These are phyloP conservation scores for Exophiala calicioides DNA, from an alignment of 2,329 filamentous ascomycete species.

Conservation along the genomic window DNA sequence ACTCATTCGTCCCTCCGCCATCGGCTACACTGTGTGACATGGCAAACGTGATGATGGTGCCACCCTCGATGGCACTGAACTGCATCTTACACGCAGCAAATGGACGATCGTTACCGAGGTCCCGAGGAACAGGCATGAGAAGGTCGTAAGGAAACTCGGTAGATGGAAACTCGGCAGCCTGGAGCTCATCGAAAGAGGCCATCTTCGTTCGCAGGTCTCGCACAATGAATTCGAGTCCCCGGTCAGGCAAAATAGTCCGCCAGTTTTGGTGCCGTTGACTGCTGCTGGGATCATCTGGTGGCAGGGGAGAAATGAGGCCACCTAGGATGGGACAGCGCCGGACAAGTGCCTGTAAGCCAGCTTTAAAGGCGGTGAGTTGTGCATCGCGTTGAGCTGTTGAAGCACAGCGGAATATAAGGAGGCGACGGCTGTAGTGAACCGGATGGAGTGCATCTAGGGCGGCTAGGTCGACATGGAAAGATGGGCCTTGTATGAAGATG, in stretches of 20 bases:
- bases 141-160: constrained; percentile 1
- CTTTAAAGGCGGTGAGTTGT: constrained; percentile 10
- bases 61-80: constrained; percentile 9
- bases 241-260: constrained; percentile 7
- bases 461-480: constrained; percentile 8
- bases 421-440: constrained; percentile 14
- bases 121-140: constrained; percentile 10
- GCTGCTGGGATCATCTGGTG: not conserved
- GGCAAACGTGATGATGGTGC: constrained; percentile 10
- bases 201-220: constrained; percentile 2
- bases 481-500: not conserved
- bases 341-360: constrained; percentile 3
- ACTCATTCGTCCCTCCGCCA: constrained; percentile 6
- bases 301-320: constrained; percentile 3
- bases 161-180: constrained; percentile 1
- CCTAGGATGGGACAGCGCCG: constrained; percentile 4
- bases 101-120: constrained; percentile 6
- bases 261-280: constrained; percentile 3
- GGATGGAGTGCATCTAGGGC: constrained; percentile 9
- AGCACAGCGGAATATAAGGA: constrained; percentile 9
- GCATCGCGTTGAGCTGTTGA: constrained; percentile 2
- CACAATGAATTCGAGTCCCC: constrained; percentile 8
- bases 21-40: constrained; percentile 14
- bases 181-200: constrained; percentile 7
- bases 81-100: constrained; percentile 11